phyloP scores from a whole-genome alignment of 2,329 filamentous ascomycete species.

The Lachnellula suecica region DNA sequence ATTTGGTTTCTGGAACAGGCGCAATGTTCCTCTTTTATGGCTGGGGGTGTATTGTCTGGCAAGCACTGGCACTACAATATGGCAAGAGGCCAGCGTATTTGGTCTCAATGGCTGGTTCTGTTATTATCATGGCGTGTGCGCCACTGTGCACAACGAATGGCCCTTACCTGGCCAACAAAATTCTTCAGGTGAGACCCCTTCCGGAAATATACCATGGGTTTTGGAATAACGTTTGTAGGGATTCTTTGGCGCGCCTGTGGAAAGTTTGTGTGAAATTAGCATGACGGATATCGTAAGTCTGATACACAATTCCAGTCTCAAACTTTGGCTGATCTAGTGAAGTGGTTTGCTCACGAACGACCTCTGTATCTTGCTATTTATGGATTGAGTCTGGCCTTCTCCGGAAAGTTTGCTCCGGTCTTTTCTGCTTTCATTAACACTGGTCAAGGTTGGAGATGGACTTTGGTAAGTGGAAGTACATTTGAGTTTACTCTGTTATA shows the following conservation, averaged over 20 bases:
- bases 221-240: slow-evolving; percentile 9
- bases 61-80: slow-evolving; percentile 47
- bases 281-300: slow-evolving; percentile 31
- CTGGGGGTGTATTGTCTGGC: slow-evolving; percentile 50
- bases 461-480: too few relatives aligned
- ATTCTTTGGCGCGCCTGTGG: slow-evolving; percentile 27
- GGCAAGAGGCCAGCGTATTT: slow-evolving; percentile 50
- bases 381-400: slow-evolving; percentile 40
- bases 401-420: slow-evolving; percentile 41
- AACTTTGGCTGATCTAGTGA: background rate
- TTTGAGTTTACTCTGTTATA: too few relatives aligned
- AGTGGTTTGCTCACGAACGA: slow-evolving; percentile 42
- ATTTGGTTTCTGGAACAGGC: slow-evolving; percentile 46
- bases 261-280: slow-evolving; percentile 30
- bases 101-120: slow-evolving; percentile 34
- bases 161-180: slow-evolving; percentile 22
- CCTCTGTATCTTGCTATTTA: slow-evolving; percentile 41
- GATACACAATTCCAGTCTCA: too few relatives aligned
- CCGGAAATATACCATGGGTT: too few relatives aligned
- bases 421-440: slow-evolving; percentile 47
- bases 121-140: slow-evolving; percentile 36
- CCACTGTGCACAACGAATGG: slow-evolving; percentile 24
- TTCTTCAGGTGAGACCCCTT: slow-evolving; percentile 13
- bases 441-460: slow-evolving; percentile 46
- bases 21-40: slow-evolving; percentile 50